Evolutionary conservation across 331 rosid species (phyloP).

Genomic region (Malus hybrid): DNA sequence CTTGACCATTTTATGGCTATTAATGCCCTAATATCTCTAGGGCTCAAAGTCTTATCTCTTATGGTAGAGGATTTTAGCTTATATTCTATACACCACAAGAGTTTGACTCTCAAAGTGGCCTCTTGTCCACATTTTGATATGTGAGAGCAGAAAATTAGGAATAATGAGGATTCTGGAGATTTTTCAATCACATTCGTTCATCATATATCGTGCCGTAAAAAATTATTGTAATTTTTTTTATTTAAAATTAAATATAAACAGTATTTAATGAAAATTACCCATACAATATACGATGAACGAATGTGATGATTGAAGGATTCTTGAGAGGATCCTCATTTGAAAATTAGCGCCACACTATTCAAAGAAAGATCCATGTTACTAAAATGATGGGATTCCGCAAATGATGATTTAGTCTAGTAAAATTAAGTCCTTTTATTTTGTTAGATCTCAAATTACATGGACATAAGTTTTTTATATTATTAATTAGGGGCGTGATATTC

Average conservation of each 20-base stretch:
- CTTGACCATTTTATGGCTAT: neutral
- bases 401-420: neutral
- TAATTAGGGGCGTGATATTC: too few relatives aligned
- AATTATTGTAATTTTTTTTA: too few relatives aligned
- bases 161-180: rapidly evolving
- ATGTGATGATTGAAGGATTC: rapidly evolving
- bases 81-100: neutral
- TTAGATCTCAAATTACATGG: neutral
- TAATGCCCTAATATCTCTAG: neutral
- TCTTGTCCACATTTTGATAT: neutral
- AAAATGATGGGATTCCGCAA: neutral
- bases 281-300: rapidly evolving
- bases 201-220: rapidly evolving
- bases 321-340: too few relatives aligned
- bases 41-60: neutral
- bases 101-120: neutral
- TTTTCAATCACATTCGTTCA: rapidly evolving
- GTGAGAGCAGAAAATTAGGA: neutral
- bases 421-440: neutral
- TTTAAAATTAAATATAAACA: too few relatives aligned
- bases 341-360: too few relatives aligned
- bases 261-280: rapidly evolving
- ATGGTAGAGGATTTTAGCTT: neutral
- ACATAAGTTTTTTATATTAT: neutral
- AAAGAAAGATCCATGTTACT: neutral